Base-by-base conservation (phyloP, 441 rosid species). In the Erodium chrysanthum region DNA sequence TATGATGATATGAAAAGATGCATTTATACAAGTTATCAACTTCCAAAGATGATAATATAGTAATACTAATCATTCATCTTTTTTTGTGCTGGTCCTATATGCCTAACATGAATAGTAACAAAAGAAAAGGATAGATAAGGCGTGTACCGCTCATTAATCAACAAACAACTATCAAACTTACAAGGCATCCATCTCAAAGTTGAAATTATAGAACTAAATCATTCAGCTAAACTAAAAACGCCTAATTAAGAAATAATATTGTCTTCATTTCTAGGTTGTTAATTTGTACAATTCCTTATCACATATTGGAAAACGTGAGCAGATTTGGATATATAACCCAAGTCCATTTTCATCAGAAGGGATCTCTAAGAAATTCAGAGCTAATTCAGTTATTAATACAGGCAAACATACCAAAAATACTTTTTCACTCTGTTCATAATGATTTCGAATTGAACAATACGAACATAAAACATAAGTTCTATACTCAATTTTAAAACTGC, bases 401-500 rank as follows among this genome's bases (percentile, higher is more conserved):
- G 42, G 42, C 21, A 14, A 62, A n/a, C 18, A 29, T 27, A 22
- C 40, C 42, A 29, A 31, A 31, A 31, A 35, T 59, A 22, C 42
- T 22, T 62, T 62, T n/a, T n/a, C 42, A 12, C 11, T 29, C 7
- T 10, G 18, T 64, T 20, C 20, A 33, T 25, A 64, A 37, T 64
- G 52, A 31, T 8, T 64, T 18, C 65, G 29, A 17, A 5, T 37
- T 35, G 67, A 15, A 35, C 4, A 33, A 37, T 35, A 65, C 27
- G 20, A 52, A 17, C 50, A 35, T 64, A 20, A 25, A 62, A n/a
- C 50, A 33, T 17, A 10, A 23, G 62, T n/a, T 54, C 65, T 29
- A 11, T 42, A 42, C n/a, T 42, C 25, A 65, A 46, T 25, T 46
- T 50, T 56, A 67, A 54, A 40, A 71, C 40, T 33, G 67, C 71